phyloP scores from a whole-genome alignment of 768 basidiomycete species.

The Pleurotus tuber-regium region DNA sequence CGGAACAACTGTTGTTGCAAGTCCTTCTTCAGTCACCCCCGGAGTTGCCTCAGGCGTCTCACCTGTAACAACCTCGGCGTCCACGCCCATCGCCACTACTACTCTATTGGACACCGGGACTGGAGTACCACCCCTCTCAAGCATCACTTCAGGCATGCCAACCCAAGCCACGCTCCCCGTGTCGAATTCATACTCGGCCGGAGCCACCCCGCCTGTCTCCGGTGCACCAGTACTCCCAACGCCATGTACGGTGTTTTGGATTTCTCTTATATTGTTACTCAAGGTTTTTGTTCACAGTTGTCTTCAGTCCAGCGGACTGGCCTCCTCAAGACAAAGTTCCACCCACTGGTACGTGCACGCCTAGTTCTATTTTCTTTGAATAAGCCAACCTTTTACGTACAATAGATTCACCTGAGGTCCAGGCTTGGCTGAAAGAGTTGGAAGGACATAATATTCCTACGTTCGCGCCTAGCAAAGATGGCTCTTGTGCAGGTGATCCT shows the following conservation, averaged over 20 bases:
- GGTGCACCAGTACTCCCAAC: slow-evolving; percentile 69
- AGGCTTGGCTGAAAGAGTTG: slow-evolving; percentile 74
- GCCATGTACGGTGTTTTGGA: slow-evolving; percentile 39
- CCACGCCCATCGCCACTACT: slow-evolving; percentile 11
- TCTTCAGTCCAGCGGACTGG: slow-evolving; percentile 49
- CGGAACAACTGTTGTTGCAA: slow-evolving; percentile 9
- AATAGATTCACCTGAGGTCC: slow-evolving; percentile 59
- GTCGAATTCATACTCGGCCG: slow-evolving; percentile 53
- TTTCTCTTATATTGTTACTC: slow-evolving; percentile 1
- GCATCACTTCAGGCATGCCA: slow-evolving; percentile 65
- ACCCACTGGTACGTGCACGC: slow-evolving; percentile 45
- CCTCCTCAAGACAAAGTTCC: slow-evolving; percentile 62
- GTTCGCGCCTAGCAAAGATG: slow-evolving; percentile 58
- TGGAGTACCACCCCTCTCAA: slow-evolving; percentile 18
- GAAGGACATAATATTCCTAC: slow-evolving; percentile 69
- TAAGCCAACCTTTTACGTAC: slow-evolving; percentile 1
- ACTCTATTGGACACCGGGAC: slow-evolving; percentile 13
- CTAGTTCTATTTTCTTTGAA: neutral
- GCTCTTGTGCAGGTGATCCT: slow-evolving; percentile 65
- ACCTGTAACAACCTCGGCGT: slow-evolving; percentile 10
- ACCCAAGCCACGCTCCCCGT: slow-evolving; percentile 45
- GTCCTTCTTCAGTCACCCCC: too few relatives aligned
- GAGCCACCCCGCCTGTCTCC: slow-evolving; percentile 57
- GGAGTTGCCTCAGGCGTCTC: too few relatives aligned
- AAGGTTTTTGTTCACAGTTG: slow-evolving; percentile 31